These are phyloP conservation scores for Nicotiana sylvestris DNA, from an alignment of 257 asterid genomes.

Conservation along the genomic window DNA sequence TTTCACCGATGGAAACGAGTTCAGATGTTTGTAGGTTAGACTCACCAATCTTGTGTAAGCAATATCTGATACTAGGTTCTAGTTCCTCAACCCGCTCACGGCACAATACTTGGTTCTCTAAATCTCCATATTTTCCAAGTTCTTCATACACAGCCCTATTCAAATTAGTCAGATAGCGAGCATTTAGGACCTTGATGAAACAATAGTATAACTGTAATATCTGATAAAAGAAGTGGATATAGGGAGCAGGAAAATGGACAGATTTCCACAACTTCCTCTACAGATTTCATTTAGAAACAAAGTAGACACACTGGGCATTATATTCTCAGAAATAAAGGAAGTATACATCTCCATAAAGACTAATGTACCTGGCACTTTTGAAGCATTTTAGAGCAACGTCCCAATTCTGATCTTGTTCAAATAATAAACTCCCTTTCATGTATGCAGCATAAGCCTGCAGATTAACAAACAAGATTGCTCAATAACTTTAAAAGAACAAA, in stretches of 20 bases:
- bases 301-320: neutral
- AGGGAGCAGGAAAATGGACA: neutral
- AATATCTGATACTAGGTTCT: constrained; percentile 84
- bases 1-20: constrained; percentile 75
- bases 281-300: neutral
- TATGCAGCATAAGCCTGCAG: constrained; percentile 90
- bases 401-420: constrained; percentile 95
- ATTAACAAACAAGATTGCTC: constrained; percentile 18
- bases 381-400: constrained; percentile 84
- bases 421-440: constrained; percentile 87
- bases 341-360: neutral
- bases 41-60: constrained; percentile 89
- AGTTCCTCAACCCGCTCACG: constrained; percentile 93
- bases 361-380: constrained; percentile 76
- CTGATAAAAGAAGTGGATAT: neutral
- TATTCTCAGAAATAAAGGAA: neutral
- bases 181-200: constrained; percentile 6
- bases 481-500: neutral
- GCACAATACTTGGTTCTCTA: constrained; percentile 86
- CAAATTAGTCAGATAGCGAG: constrained; percentile 22
- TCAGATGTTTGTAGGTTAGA: constrained; percentile 84
- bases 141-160: constrained; percentile 96
- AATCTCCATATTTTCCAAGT: constrained; percentile 95
- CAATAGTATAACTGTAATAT: neutral
- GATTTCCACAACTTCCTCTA: neutral